These are phyloP conservation scores for Davidsoniella neocaledoniae DNA, from an alignment of 2,329 filamentous ascomycete species.

Conservation along the genomic window DNA sequence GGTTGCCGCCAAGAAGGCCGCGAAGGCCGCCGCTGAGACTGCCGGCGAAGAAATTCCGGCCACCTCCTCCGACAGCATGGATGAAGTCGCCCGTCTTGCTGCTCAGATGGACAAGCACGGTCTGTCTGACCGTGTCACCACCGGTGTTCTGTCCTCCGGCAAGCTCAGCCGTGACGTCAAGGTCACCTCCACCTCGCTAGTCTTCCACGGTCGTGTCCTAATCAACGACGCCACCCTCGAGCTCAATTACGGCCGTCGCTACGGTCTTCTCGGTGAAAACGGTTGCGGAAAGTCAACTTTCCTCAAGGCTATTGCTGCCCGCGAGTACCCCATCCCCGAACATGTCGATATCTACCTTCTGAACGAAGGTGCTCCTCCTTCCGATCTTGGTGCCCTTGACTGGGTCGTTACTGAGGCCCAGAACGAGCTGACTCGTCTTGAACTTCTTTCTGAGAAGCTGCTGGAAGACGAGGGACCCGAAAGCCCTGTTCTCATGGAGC, in stretches of 20 bases:
- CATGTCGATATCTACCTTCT: constrained; percentile 97
- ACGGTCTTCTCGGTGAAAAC: constrained; percentile 95
- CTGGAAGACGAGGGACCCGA: constrained; percentile 88
- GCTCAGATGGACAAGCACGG: constrained; percentile 93
- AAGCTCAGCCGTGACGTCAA: constrained; percentile 84
- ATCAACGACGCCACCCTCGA: constrained; percentile 90
- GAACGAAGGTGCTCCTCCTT: constrained; percentile 88
- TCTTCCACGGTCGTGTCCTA: constrained; percentile 95
- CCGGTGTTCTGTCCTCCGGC: constrained; percentile 82
- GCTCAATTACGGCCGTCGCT: constrained; percentile 79
- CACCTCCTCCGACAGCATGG: constrained; percentile 54
- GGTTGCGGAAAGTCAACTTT: constrained; percentile 98
- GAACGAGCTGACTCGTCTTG: constrained; percentile 77
- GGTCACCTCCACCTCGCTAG: constrained; percentile 80
- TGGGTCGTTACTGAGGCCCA: constrained; percentile 96
- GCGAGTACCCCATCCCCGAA: constrained; percentile 90
- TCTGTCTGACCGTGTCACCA: constrained; percentile 93
- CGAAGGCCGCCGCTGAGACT: constrained; percentile 38
- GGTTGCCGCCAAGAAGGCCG: constrained; percentile 47
- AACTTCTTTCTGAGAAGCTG: constrained; percentile 75
- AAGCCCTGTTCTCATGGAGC: constrained; percentile 72
- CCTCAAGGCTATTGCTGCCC: constrained; percentile 80
- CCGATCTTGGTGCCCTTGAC: constrained; percentile 77
- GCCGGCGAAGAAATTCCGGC: constrained; percentile 59
- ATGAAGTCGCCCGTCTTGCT: constrained; percentile 71